These are phyloP conservation scores for Conoideocrella luteorostrata DNA, from an alignment of 2,329 filamentous ascomycete species.

Conservation along the genomic window DNA sequence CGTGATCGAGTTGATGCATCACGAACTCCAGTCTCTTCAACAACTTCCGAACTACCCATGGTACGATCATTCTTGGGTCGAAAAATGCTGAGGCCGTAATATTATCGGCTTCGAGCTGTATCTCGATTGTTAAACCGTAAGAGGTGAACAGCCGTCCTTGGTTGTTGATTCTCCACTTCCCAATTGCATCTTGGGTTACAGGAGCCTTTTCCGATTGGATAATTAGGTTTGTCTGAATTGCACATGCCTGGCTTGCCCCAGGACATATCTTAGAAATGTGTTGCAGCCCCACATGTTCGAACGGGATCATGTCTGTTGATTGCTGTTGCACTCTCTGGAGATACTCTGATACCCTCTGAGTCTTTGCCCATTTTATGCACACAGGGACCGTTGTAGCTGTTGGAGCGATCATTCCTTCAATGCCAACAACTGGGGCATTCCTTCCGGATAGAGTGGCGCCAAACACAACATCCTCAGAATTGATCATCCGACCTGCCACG, in stretches of 20 bases:
- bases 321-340: conserved; percentile 12
- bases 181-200: conserved; percentile 9
- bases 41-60: background rate
- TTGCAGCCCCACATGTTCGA: conserved; percentile 16
- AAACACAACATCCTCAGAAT: conserved; percentile 31
- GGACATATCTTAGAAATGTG: conserved; percentile 14
- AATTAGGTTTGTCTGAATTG: conserved; percentile 23
- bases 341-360: conserved; percentile 6
- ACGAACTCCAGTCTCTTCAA: background rate
- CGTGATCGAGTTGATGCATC: background rate
- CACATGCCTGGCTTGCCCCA: conserved; percentile 13
- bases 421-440: conserved; percentile 13
- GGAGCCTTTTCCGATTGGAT: too few relatives aligned
- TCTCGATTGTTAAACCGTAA: background rate
- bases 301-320: conserved; percentile 12
- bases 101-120: background rate
- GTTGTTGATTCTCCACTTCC: background rate
- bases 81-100: background rate
- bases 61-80: background rate
- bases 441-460: conserved; percentile 37
- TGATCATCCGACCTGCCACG: conserved; percentile 42
- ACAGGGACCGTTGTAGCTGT: conserved; percentile 37
- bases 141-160: background rate
- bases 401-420: conserved; percentile 18
- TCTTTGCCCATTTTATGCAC: conserved; percentile 27